Evolutionary conservation across 345 rosid species (phyloP), one percentile per base, ranked within the genome.

Genomic region (Bruguiera gymnorhiza): DNA sequence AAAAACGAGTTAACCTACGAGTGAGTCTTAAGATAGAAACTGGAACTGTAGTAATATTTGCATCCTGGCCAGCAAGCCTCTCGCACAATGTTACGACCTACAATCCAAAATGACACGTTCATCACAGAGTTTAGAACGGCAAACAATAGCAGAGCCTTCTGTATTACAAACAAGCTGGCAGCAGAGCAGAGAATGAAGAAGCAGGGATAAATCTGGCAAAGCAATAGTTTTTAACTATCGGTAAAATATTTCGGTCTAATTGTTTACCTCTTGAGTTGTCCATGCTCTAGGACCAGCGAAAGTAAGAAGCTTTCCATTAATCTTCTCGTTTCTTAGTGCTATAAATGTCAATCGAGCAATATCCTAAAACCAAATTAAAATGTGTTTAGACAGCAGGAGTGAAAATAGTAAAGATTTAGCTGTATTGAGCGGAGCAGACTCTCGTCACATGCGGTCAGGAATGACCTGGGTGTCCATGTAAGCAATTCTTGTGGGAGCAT

Each of bases 11-110:
- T 51, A 94, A 15, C 67, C 91, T 93, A 69, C 97, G 87, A 9
- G 98, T 88, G 39, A 87, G 68, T 78, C 96, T 85, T 76, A 94
- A 79, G 78, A 91, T 56, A 11, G 91, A 88, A 69, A 90, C 99
- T 4, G 97, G 99, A 74, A 94, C 97, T 1, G 90, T 91, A 9
- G 97, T 95, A 46, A 95, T 88, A 80, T 95, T 95, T 76, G 99
- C 99, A 82, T 91, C 99, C 83, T 91, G 99, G 53, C 97, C 97
- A 5, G 99, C 99, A 0, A 95, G 97, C 77, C 96, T 87, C 86
- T 89, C 97, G 19, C 99, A 92, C 53, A 95, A 59, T 62, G 99
- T 84, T 75, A 95, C 84, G 50, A 95, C 99, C 99, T 95, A 72
- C 69, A 78, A 66, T 63, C 65, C 48, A 75, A 67, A 54, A 53